Base-by-base conservation (phyloP, 306 rosid species). In the Quercus parvula region DNA sequence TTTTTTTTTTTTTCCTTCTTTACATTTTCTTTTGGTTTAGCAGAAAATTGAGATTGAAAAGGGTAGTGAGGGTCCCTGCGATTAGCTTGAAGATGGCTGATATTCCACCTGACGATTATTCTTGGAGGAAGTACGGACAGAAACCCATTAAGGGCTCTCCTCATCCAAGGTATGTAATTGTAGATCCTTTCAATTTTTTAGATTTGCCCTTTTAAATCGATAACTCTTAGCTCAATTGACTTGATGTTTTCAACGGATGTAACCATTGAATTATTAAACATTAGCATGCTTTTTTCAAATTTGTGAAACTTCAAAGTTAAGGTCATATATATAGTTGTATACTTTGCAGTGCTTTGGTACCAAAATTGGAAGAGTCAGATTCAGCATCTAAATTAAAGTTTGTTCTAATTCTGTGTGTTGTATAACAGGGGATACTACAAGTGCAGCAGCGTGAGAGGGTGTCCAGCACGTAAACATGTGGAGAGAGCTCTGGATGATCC, bases 371-470 rank as follows among this genome's bases (percentile, higher is more conserved):
- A 11, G 1, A 12, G 17, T 49, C 5, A 49, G 54, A 49, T 49
- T 49, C 54, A 49, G 54, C 5, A 49, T 24, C 66, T 59, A 25
- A 25, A 25, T 25, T 25, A 25, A 8, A 59, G 24, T 5, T 6
- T 71, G 11, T 4, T 38, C 25, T n/a, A 31, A 38, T 76, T 7
- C 20, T 22, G 5, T 35, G 46, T 57, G 17, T 80, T 68, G 30
- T 24, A 35, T 20, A 57, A 79, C 87, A 94, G 99, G 86, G 97
- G 99, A 0, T 94, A 94, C 84, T 94, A 94, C 85, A 94, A 94
- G 97, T 94, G 99, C 82, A 94, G 99, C 81, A 94, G 97, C 25
- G 95, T 94, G 0, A 85, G 99, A 85, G 99, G 99, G 0, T 94
- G 99, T 75, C 99, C 99, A 56, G 99, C 99, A 18, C 77, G 99